These are phyloP conservation scores for Vinca major DNA, from an alignment of 305 asterid genomes.

Conservation along the genomic window DNA sequence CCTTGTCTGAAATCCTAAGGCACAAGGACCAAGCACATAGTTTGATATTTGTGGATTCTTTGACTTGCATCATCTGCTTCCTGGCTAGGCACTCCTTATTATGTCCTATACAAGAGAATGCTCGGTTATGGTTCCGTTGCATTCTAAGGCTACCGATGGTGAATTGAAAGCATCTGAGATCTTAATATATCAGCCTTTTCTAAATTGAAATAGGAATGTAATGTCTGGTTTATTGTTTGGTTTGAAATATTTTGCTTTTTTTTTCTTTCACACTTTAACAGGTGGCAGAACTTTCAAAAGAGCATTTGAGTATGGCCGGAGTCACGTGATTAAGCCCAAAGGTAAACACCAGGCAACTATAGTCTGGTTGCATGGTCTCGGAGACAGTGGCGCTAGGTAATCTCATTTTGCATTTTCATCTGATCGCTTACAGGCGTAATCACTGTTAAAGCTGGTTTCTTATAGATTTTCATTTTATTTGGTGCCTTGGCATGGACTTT, in stretches of 20 bases:
- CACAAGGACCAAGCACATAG: background rate
- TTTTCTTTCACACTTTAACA: slow-evolving; percentile 20
- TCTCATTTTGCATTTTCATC: slow-evolving; percentile 4
- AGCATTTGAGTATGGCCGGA: slow-evolving; percentile 64
- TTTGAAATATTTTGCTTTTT: background rate
- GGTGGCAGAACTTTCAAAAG: slow-evolving; percentile 46
- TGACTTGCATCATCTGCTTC: background rate
- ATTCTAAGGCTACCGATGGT: background rate
- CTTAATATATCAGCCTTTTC: background rate
- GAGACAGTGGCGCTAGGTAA: slow-evolving; percentile 75
- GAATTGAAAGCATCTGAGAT: background rate
- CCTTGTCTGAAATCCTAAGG: background rate
- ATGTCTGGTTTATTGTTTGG: background rate
- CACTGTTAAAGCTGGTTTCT: background rate
- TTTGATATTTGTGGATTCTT: background rate
- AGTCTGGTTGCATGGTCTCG: slow-evolving; percentile 92
- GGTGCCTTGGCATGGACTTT: slow-evolving; percentile 5
- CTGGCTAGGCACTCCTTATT: background rate
- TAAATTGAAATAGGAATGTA: background rate
- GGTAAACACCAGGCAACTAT: slow-evolving; percentile 78
- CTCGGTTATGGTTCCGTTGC: background rate
- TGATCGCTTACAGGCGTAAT: background rate
- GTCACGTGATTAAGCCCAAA: slow-evolving; percentile 71
- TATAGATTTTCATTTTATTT: background rate
- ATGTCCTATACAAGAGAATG: background rate